Conservation (phyloP, 169 alveolate genomes). For the Eimeria tenella region DNA sequence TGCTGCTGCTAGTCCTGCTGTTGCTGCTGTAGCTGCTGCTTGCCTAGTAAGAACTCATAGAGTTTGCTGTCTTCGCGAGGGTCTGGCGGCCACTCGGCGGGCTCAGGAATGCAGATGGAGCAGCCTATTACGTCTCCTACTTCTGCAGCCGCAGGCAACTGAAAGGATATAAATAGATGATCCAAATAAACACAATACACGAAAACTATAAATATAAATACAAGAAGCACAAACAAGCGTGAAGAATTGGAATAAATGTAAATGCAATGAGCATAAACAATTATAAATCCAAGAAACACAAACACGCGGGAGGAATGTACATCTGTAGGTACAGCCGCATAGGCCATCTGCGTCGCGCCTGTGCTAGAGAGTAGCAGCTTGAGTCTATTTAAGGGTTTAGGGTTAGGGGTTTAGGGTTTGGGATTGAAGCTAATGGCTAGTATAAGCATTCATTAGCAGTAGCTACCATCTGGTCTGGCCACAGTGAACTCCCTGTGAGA, state of each 20-base stretch:
- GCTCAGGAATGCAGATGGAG: slow-evolving; percentile 80
- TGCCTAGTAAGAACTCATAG: slow-evolving; percentile 87
- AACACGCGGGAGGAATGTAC: too few species aligned
- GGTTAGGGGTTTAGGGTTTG: not conserved
- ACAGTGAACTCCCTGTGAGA: not conserved
- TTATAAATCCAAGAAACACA: too few species aligned
- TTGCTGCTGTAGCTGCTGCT: not conserved
- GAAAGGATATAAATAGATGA: too few species aligned
- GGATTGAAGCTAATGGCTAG: not conserved
- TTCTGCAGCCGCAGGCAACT: slow-evolving; percentile 68
- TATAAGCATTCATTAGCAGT: too few species aligned
- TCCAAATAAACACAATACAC: too few species aligned
- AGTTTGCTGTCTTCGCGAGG: slow-evolving; percentile 89
- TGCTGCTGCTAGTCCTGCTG: not conserved
- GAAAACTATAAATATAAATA: too few species aligned
- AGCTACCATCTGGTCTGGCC: too few species aligned
- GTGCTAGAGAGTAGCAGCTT: not conserved
- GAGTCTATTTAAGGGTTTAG: not conserved
- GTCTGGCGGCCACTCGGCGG: slow-evolving; percentile 84
- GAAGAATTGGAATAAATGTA: too few species aligned
- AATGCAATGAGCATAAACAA: too few species aligned
- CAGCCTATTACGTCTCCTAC: slow-evolving; percentile 81
- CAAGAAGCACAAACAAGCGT: too few species aligned
- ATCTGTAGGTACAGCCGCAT: too few species aligned
- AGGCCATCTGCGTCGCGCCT: not conserved